Conservation (phyloP, 148 eudicot genomes). For the Camellia granthamiana region DNA sequence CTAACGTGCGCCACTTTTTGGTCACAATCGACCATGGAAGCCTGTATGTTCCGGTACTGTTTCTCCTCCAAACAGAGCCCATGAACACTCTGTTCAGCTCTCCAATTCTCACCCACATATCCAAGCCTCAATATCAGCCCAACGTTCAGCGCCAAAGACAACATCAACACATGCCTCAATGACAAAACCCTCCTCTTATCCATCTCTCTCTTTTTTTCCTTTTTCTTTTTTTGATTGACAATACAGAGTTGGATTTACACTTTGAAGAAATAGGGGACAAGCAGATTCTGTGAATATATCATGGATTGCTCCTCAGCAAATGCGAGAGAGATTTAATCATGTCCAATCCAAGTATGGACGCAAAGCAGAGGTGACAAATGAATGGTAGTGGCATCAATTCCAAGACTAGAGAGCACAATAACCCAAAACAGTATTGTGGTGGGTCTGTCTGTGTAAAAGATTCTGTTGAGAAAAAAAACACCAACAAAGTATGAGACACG, state of each 20-base stretch:
- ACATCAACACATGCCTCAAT: slow-evolving; percentile 44
- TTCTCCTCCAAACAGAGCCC: slow-evolving; percentile 32
- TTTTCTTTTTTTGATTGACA: not conserved
- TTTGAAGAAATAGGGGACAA: not conserved
- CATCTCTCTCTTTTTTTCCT: not conserved
- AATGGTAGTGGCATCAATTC: not conserved
- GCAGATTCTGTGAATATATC: not conserved
- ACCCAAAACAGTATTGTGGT: not conserved
- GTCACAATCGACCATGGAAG: slow-evolving; percentile 19
- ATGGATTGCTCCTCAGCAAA: not conserved
- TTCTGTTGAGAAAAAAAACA: not conserved
- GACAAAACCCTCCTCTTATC: slow-evolving; percentile 24
- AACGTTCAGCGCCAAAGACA: slow-evolving; percentile 77
- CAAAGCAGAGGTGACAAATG: not conserved
- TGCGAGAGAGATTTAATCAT: not conserved
- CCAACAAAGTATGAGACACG: not conserved
- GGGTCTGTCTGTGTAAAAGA: not conserved
- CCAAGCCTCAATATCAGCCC: slow-evolving; percentile 49
- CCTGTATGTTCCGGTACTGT: slow-evolving; percentile 2
- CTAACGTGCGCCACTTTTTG: slow-evolving; percentile 29
- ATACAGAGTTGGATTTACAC: not conserved
- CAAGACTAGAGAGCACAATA: not conserved
- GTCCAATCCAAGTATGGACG: not conserved
- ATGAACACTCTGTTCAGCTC: slow-evolving; percentile 21
- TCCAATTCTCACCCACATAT: slow-evolving; percentile 35